These are phyloP conservation scores for Ascoidea asiatica DNA, from an alignment of 805 yeast species.

Conservation along the genomic window DNA sequence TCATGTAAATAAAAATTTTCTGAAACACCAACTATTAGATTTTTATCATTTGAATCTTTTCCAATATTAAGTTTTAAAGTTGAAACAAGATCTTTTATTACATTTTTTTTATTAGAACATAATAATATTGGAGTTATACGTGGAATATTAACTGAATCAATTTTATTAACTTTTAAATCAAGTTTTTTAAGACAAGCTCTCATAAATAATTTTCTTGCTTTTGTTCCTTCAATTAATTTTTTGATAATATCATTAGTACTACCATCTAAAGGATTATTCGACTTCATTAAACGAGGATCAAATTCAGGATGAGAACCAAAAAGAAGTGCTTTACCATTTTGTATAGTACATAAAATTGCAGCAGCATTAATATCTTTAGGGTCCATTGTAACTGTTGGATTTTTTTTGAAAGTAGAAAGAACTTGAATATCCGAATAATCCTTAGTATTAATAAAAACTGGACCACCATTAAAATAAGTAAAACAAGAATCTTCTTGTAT, in stretches of 20 bases:
- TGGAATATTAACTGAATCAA: constrained; percentile 38
- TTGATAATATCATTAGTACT: constrained; percentile 22
- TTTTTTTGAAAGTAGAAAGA: constrained; percentile 52
- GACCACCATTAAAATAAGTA: constrained; percentile 81
- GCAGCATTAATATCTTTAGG: constrained; percentile 43
- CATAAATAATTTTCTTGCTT: constrained; percentile 40
- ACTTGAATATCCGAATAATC: constrained; percentile 48
- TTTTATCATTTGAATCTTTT: constrained; percentile 20
- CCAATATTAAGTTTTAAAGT: constrained; percentile 21
- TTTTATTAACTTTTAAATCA: constrained; percentile 57
- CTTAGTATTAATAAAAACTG: constrained; percentile 67
- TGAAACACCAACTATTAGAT: constrained; percentile 33
- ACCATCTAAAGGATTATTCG: constrained; percentile 17
- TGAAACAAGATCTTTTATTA: constrained; percentile 20
- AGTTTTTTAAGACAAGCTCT: constrained; percentile 39
- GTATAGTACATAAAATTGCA: constrained; percentile 50
- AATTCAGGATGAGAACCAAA: constrained; percentile 90
- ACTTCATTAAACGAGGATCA: constrained; percentile 36
- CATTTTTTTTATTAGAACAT: constrained; percentile 24
- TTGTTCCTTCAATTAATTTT: constrained; percentile 28
- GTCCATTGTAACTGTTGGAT: constrained; percentile 32
- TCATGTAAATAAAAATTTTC: constrained; percentile 41
- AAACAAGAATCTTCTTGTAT: constrained; percentile 16
- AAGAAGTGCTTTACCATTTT: constrained; percentile 63
- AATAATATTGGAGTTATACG: constrained; percentile 54